phyloP scores from a whole-genome alignment of 169 alveolate species.

The Plasmodium coatneyi region DNA sequence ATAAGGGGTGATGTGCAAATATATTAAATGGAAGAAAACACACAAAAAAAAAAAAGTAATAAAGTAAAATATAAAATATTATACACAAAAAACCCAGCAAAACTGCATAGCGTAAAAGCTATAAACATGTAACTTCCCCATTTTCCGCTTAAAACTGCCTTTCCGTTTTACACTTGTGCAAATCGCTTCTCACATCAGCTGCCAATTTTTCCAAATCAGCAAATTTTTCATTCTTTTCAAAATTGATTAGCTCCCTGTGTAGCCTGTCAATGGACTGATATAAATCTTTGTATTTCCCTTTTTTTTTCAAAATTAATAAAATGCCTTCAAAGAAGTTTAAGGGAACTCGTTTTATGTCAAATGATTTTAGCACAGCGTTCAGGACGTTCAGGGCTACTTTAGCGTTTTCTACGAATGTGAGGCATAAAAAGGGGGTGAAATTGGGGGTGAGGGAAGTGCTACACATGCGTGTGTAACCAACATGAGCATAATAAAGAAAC shows the following conservation, averaged over 20 bases:
- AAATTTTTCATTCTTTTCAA: slow-evolving; percentile 58
- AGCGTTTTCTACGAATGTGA: slow-evolving; percentile 47
- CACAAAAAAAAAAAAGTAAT: neutral
- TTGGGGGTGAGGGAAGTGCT: neutral
- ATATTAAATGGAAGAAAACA: neutral
- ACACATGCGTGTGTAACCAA: neutral
- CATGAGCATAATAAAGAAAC: neutral
- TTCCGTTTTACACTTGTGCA: slow-evolving; percentile 30
- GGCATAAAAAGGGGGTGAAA: slow-evolving; percentile 4
- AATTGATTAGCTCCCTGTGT: slow-evolving; percentile 67
- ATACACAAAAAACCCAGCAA: neutral
- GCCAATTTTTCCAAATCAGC: slow-evolving; percentile 24
- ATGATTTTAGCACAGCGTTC: slow-evolving; percentile 24
- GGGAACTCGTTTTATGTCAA: slow-evolving; percentile 54
- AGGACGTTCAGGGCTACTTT: slow-evolving; percentile 55
- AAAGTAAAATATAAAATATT: neutral
- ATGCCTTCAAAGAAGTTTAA: slow-evolving; percentile 70
- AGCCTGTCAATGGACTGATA: slow-evolving; percentile 48
- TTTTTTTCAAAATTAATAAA: slow-evolving; percentile 48
- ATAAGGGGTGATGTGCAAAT: neutral
- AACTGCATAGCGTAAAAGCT: neutral
- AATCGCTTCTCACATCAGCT: slow-evolving; percentile 13
- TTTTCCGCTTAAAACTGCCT: slow-evolving; percentile 21
- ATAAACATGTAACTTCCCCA: neutral
- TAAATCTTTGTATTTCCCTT: slow-evolving; percentile 25